Evolutionary conservation across 371 early-diverging fungal species (phyloP).

Genomic region (Saksenaea vasiformis): DNA sequence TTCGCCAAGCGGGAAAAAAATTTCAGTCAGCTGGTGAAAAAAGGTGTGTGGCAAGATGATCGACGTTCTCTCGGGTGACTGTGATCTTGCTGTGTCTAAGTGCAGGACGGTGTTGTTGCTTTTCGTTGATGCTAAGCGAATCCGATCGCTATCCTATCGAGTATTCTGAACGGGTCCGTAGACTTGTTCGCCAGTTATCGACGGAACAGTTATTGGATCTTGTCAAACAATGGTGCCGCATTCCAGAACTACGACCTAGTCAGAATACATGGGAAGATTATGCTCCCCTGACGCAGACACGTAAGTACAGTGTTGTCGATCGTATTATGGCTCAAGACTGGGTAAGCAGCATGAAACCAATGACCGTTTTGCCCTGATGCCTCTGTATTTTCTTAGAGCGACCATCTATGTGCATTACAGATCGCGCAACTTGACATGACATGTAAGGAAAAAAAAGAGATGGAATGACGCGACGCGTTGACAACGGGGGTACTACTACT

Average conservation of each 20-base stretch:
- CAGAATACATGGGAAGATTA: conserved; percentile 10
- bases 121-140: conserved; percentile 10
- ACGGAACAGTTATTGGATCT: conserved; percentile 1
- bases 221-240: conserved; percentile 7
- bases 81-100: not conserved
- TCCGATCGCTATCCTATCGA: conserved; percentile 4
- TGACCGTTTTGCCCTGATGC: not conserved
- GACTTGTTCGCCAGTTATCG: not conserved
- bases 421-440: conserved; percentile 15
- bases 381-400: not conserved
- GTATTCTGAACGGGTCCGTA: not conserved
- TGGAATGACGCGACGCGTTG: not conserved
- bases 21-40: no score
- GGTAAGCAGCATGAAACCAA: not conserved
- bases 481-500: not conserved
- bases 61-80: not conserved
- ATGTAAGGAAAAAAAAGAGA: conserved; percentile 2
- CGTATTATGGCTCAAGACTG: conserved; percentile 1
- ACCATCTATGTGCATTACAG: conserved; percentile 9
- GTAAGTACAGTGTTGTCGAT: conserved; percentile 2
- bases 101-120: not conserved
- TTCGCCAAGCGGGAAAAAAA: no score
- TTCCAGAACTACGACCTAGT: not conserved
- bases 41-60: no score
- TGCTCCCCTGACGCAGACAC: not conserved